These are phyloP conservation scores for Fusarium pilosicola DNA, from an alignment of 2,329 filamentous ascomycete species.

Conservation along the genomic window DNA sequence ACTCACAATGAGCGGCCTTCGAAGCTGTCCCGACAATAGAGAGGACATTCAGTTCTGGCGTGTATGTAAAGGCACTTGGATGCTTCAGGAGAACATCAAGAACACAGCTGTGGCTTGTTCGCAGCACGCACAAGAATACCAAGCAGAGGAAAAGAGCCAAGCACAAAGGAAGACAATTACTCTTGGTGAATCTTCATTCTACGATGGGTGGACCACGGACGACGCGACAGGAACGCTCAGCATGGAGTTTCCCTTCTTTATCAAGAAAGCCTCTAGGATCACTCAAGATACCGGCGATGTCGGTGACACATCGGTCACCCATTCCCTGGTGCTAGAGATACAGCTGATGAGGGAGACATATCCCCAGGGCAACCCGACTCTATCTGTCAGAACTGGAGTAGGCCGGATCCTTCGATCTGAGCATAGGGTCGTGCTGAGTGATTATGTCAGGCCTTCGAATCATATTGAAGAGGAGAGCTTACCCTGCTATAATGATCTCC, in stretches of 20 bases:
- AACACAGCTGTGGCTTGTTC: slow-evolving; percentile 79
- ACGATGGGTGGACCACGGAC: slow-evolving; percentile 85
- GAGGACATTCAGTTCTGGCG: slow-evolving; percentile 80
- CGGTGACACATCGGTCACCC: slow-evolving; percentile 80
- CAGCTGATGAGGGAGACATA: slow-evolving; percentile 91
- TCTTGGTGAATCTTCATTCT: slow-evolving; percentile 82
- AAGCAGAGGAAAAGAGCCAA: not conserved
- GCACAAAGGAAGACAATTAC: slow-evolving; percentile 71
- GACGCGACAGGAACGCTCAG: slow-evolving; percentile 53
- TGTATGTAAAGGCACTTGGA: slow-evolving; percentile 89
- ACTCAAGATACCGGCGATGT: slow-evolving; percentile 79
- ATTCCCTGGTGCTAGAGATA: slow-evolving; percentile 88
- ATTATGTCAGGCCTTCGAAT: slow-evolving; percentile 48
- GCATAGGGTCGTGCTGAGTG: slow-evolving; percentile 82
- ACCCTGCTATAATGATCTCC: slow-evolving; percentile 7
- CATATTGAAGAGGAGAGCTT: not conserved
- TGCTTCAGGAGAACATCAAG: slow-evolving; percentile 85
- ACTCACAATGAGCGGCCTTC: slow-evolving; percentile 65
- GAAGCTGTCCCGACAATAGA: slow-evolving; percentile 71
- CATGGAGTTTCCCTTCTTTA: slow-evolving; percentile 75
- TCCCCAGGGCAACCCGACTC: slow-evolving; percentile 70
- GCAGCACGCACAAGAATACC: slow-evolving; percentile 64
- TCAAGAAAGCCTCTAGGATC: slow-evolving; percentile 58
- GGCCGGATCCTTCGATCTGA: slow-evolving; percentile 91
- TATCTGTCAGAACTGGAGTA: slow-evolving; percentile 85